Percentiles rank a stretch among this genome's conserved stretches.
phyloP scores from a whole-genome alignment of 2,329 filamentous ascomycete genomes.

The Colletotrichum horii region DNA sequence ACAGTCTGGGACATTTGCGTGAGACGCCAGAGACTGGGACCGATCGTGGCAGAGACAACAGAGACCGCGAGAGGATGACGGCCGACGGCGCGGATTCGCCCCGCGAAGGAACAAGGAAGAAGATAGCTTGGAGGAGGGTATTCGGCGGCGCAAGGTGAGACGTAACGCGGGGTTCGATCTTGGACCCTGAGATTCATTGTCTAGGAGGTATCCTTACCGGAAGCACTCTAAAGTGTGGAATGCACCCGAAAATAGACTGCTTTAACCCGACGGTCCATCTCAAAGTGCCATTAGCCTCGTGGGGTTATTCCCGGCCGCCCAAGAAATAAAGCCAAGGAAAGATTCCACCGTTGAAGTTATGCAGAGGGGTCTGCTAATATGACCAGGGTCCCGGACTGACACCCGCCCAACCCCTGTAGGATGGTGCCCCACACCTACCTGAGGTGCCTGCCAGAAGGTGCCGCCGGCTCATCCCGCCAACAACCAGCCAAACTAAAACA shows the following conservation, averaged over 20 bases:
- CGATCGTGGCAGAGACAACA: background rate
- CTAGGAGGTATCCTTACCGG: background rate
- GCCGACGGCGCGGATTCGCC: conserved; percentile 14
- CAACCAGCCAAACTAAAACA: background rate
- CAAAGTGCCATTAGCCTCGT: background rate
- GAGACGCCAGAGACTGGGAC: background rate
- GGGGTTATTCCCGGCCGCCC: background rate
- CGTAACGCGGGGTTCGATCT: background rate
- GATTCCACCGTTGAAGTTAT: background rate
- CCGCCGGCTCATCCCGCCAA: conserved; percentile 13
- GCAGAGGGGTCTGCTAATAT: background rate
- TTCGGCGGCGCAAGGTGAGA: conserved; percentile 15
- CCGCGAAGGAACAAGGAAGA: background rate
- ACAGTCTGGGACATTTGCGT: background rate
- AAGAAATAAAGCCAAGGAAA: background rate
- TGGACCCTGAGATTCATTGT: background rate
- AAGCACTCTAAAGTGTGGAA: background rate
- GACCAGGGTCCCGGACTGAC: conserved; percentile 3
- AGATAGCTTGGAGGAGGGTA: conserved; percentile 3
- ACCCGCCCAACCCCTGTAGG: background rate
- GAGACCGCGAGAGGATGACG: background rate
- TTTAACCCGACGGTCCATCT: background rate
- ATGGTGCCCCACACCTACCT: conserved; percentile 1
- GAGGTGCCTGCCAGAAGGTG: background rate
- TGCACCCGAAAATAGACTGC: background rate